These are phyloP conservation scores for Adansonia gregorii DNA, from an alignment of 441 rosid genomes.

Conservation along the genomic window DNA sequence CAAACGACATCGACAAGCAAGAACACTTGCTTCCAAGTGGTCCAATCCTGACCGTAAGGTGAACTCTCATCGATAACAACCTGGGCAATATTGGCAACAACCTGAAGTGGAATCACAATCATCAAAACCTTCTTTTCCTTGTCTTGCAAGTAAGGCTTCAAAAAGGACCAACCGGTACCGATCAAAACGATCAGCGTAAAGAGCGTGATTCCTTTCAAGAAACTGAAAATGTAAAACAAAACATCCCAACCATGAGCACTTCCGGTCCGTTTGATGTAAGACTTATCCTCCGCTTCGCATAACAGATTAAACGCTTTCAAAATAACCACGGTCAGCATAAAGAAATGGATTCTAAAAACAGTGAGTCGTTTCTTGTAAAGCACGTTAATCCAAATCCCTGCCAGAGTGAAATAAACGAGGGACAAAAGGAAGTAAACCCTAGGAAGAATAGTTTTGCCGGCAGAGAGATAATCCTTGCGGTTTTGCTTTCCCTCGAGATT, in stretches of 20 bases:
- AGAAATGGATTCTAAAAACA: constrained; percentile 80
- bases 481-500: constrained; percentile 63
- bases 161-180: constrained; percentile 92
- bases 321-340: constrained; percentile 84
- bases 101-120: constrained; percentile 95
- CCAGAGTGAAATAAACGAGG: constrained; percentile 58
- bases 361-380: constrained; percentile 75
- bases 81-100: constrained; percentile 92
- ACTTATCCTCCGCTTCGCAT: constrained; percentile 89
- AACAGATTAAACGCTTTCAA: constrained; percentile 73
- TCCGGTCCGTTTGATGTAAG: constrained; percentile 81
- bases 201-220: constrained; percentile 80
- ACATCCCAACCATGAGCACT: constrained; percentile 95
- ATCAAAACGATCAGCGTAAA: constrained; percentile 93
- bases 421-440: constrained; percentile 74
- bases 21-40: constrained; percentile 84
- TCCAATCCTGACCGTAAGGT: constrained; percentile 77
- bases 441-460: constrained; percentile 75
- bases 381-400: constrained; percentile 70
- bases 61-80: constrained; percentile 85
- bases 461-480: constrained; percentile 75
- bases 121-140: constrained; percentile 90
- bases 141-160: constrained; percentile 87
- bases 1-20: constrained; percentile 90
- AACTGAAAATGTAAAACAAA: constrained; percentile 83